Evolutionary conservation across 257 asterid genomes (phyloP).

Genomic region (Schizonepeta tenuifolia): DNA sequence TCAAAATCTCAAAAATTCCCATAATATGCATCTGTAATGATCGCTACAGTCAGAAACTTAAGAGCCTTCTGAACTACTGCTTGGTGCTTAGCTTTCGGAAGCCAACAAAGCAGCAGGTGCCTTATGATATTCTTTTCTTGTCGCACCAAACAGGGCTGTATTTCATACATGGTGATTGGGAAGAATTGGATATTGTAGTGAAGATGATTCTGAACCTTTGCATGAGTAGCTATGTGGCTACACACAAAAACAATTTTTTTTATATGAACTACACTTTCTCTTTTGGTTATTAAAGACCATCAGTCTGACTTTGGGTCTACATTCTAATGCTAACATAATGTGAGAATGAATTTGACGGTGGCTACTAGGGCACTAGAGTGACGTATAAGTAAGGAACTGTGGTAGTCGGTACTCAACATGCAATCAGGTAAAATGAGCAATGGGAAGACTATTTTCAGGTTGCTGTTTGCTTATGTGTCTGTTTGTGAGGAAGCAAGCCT

Average conservation of each 20-base stretch:
- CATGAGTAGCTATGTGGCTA: slow-evolving; percentile 4
- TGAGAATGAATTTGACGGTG: not conserved
- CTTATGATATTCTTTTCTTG: slow-evolving; percentile 18
- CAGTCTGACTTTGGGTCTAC: not conserved
- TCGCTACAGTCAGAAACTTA: slow-evolving; percentile 95
- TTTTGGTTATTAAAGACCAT: slow-evolving; percentile 6
- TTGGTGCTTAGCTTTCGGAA: slow-evolving; percentile 79
- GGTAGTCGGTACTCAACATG: not conserved
- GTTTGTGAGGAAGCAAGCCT: not conserved
- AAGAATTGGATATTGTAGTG: slow-evolving; percentile 3
- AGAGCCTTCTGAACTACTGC: slow-evolving; percentile 96
- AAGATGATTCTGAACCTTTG: not conserved
- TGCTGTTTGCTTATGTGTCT: slow-evolving; percentile 9
- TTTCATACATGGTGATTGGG: slow-evolving; percentile 3
- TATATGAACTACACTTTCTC: no score
- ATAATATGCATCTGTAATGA: slow-evolving; percentile 98
- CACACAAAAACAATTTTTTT: not conserved
- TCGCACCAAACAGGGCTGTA: slow-evolving; percentile 21
- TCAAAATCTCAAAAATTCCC: slow-evolving; percentile 88
- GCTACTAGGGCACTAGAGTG: not conserved
- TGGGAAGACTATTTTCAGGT: not conserved
- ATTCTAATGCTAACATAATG: slow-evolving; percentile 5
- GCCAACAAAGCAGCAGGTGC: slow-evolving; percentile 99
- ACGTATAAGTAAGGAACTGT: not conserved
- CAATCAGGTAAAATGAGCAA: not conserved